These are phyloP conservation scores for Theobroma cacao DNA, from an alignment of 345 rosid genomes.

Conservation along the genomic window DNA sequence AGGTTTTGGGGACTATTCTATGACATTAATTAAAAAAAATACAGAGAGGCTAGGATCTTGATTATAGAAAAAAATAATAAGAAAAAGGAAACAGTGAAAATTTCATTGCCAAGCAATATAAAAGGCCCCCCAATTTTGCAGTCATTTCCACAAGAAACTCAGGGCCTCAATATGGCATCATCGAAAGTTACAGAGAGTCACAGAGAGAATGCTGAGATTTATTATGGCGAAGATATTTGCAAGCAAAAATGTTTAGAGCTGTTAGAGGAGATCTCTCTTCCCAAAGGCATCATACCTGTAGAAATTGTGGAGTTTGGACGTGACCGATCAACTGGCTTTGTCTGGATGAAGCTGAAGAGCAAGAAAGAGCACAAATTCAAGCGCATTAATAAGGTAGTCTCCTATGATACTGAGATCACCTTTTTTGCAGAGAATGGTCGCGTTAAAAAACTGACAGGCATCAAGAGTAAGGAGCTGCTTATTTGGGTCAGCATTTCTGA, in stretches of 20 bases:
- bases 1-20: too few relatives aligned
- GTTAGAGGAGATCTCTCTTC: constrained; percentile 24
- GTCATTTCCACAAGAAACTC: too few relatives aligned
- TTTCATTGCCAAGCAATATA: too few relatives aligned
- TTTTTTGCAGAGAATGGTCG: constrained; percentile 25
- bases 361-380: constrained; percentile 27
- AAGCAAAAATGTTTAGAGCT: constrained; percentile 26
- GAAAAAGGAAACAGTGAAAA: too few relatives aligned
- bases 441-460: constrained; percentile 23
- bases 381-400: constrained; percentile 20
- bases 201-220: constrained; percentile 31
- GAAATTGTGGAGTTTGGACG: constrained; percentile 29
- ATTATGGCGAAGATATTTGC: constrained; percentile 35
- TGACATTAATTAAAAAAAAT: too few relatives aligned
- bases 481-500: constrained; percentile 24
- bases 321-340: constrained; percentile 27
- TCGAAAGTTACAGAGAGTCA: too few relatives aligned
- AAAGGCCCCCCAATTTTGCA: too few relatives aligned
- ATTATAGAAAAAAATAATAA: too few relatives aligned
- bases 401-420: constrained; percentile 30
- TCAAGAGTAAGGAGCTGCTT: constrained; percentile 33
- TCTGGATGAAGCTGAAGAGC: constrained; percentile 32
- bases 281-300: constrained; percentile 34
- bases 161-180: too few relatives aligned
- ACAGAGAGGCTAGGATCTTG: too few relatives aligned